Evolutionary conservation across 805 yeast species (phyloP).

Genomic region (Lipomyces kockii): DNA sequence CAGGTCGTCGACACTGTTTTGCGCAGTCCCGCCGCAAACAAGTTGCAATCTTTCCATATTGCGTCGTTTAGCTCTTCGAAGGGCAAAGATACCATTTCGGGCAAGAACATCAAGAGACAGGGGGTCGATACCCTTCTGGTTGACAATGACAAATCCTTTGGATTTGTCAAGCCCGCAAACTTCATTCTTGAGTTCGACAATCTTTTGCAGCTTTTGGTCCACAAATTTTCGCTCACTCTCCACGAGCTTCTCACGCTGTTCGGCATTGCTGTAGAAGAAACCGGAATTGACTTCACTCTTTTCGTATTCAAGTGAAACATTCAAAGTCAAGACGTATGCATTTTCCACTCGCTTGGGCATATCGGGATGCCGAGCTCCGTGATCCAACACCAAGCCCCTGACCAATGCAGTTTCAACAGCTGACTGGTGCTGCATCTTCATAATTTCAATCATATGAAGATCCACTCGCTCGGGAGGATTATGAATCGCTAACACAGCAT

Average conservation of each 20-base stretch:
- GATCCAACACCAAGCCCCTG: conserved; percentile 91
- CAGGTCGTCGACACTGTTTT: conserved; percentile 94
- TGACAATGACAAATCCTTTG: conserved; percentile 88
- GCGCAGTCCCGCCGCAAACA: conserved; percentile 96
- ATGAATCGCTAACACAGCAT: conserved; percentile 84
- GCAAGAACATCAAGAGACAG: conserved; percentile 95
- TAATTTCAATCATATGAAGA: conserved; percentile 95
- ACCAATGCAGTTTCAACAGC: conserved; percentile 82
- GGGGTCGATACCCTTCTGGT: conserved; percentile 98
- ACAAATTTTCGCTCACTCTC: conserved; percentile 92
- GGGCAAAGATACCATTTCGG: conserved; percentile 87
- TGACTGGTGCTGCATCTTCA: conserved; percentile 95
- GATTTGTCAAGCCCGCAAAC: conserved; percentile 78
- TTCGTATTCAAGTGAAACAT: conserved; percentile 94
- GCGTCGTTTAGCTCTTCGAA: conserved; percentile 97
- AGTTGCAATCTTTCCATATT: conserved; percentile 98
- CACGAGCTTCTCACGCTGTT: conserved; percentile 93
- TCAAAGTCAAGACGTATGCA: conserved; percentile 83
- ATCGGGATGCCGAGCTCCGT: conserved; percentile 99
- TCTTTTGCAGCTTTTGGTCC: conserved; percentile 88
- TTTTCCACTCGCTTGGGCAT: conserved; percentile 90
- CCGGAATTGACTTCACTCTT: conserved; percentile 97
- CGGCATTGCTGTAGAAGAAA: conserved; percentile 91
- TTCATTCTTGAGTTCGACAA: conserved; percentile 88
- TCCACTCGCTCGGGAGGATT: conserved; percentile 62